Evolutionary conservation across 129 eudicot species (phyloP), one percentile per base, ranked within the genome.

Genomic region (Deinandra increscens): DNA sequence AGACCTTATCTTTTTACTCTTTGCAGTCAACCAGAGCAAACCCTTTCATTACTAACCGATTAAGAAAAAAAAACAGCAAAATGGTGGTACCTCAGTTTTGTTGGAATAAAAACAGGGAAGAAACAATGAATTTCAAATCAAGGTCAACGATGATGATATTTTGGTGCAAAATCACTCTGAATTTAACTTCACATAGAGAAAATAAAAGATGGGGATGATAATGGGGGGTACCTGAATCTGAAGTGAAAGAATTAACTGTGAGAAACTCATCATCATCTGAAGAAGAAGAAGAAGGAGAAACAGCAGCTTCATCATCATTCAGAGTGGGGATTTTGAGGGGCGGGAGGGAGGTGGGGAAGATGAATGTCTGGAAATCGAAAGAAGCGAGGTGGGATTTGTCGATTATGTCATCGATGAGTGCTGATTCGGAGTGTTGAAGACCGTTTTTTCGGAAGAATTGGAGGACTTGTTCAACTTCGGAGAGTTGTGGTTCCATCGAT

Each of bases 201-300:
- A 44, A 72, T 2, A 31, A 31, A 44, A 59, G 9, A 60, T 33
- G 58, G 17, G n/a, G n/a, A n/a, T n/a, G n/a, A 66, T 56, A 55
- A 67, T 48, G 41, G 42, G n/a, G 12, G 19, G 17, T 75, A 88
- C 98, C 98, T 78, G 88, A 86, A 66, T 76, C 85, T 38, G 96
- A 77, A 72, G 81, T 55, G 48, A 95, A 89, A 73, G 96, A 89
- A 33, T 44, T 82, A 79, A 89, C 68, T 58, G 97, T 93, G 29
- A 89, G 81, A 66, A 93, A 93, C 70, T 93, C 98, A 64, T 81
- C 98, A 64, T 81, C 91, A 46, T 83, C 83, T 6, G 96, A 88
- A 36, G 73, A 66, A 62, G 49, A 72, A n/a, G n/a, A n/a, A n/a
- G n/a, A n/a, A n/a, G n/a, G n/a, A n/a, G n/a, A n/a, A n/a, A n/a